A percentile compares a stretch with the other conserved stretches of the same genome.
Evolutionary conservation across 805 yeast species (phyloP).

Genomic region (Saturnispora kantuleensis): DNA sequence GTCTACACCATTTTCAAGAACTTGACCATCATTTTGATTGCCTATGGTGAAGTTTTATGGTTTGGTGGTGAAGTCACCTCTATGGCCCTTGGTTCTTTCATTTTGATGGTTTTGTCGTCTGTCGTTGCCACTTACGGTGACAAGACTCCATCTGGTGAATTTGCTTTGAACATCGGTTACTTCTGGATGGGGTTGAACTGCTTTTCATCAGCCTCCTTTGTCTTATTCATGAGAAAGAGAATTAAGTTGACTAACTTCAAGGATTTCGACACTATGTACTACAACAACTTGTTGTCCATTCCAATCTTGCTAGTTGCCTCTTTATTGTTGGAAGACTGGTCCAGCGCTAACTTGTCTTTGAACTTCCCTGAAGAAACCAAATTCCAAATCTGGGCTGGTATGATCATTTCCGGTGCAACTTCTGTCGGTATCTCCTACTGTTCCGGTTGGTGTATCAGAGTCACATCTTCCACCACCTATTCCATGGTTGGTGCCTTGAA

Average conservation of each 20-base stretch:
- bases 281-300: conserved; percentile 88
- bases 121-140: conserved; percentile 88
- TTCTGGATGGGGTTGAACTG: conserved; percentile 97
- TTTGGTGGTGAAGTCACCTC: conserved; percentile 88
- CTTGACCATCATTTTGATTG: conserved; percentile 90
- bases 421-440: conserved; percentile 97
- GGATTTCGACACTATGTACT: conserved; percentile 96
- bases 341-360: conserved; percentile 56
- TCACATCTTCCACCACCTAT: conserved; percentile 95
- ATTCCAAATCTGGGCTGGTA: conserved; percentile 60
- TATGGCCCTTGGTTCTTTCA: conserved; percentile 82
- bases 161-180: conserved; percentile 63
- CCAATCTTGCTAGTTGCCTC: conserved; percentile 79
- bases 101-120: conserved; percentile 91
- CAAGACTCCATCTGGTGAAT: conserved; percentile 30
- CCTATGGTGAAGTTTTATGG: conserved; percentile 97
- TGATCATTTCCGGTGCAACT: conserved; percentile 88
- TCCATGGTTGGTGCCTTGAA: conserved; percentile 99
- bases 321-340: conserved; percentile 86
- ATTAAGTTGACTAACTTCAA: conserved; percentile 94
- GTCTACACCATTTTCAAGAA: conserved; percentile 97
- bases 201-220: conserved; percentile 87
- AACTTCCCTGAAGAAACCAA: conserved; percentile 76
- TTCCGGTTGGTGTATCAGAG: conserved; percentile 99
- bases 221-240: conserved; percentile 93